phyloP scores from a whole-genome alignment of 1,284 basidiomycete genomes.

The Leccinum insolens region DNA sequence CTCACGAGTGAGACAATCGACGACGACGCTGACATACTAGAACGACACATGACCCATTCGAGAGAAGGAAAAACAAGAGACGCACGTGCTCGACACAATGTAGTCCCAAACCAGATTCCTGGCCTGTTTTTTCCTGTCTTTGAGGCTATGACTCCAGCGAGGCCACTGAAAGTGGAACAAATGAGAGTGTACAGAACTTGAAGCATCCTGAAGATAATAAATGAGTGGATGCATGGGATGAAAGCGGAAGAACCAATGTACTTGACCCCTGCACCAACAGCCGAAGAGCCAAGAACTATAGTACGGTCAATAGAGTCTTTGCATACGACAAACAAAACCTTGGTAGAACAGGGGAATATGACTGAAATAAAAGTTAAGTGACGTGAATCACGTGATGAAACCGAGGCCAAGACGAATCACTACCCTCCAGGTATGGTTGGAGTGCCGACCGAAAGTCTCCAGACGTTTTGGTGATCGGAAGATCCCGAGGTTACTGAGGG shows the following conservation, averaged over 20 bases:
- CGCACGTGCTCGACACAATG: conserved; percentile 51
- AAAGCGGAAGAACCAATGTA: not conserved
- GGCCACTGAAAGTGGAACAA: conserved; percentile 54
- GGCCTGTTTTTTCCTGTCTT: conserved; percentile 61
- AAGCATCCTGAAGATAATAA: conserved; percentile 48
- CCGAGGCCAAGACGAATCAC: not conserved
- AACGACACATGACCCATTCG: too few species aligned
- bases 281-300: conserved; percentile 17
- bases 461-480: too few species aligned
- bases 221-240: not conserved
- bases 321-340: conserved; percentile 10
- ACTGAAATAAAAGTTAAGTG: conserved; percentile 8
- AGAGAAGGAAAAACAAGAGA: conserved; percentile 6
- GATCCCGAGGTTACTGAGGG: too few species aligned
- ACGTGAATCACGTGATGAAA: too few species aligned
- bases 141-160: conserved; percentile 63
- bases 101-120: conserved; percentile 63
- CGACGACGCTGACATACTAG: too few species aligned
- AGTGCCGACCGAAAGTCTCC: too few species aligned
- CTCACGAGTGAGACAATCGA: too few species aligned
- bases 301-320: not conserved
- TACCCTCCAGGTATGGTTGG: too few species aligned
- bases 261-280: conserved; percentile 23
- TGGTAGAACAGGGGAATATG: conserved; percentile 26
- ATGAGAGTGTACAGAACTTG: conserved; percentile 71